Base-by-base conservation (phyloP, 768 basidiomycete species). In the Mycena indigotica region DNA sequence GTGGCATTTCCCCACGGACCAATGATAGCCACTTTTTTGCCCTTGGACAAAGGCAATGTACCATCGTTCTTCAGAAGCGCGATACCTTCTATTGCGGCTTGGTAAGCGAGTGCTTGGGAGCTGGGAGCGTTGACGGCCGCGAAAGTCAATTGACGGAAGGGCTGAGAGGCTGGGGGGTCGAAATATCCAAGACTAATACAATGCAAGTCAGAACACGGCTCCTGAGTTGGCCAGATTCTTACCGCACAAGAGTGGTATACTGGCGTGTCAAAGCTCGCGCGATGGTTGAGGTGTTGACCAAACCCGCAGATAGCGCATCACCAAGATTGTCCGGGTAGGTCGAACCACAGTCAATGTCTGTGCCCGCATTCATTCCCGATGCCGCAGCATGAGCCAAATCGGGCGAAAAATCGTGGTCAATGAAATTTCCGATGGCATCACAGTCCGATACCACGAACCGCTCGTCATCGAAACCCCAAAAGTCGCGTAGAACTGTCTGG, bases 41-140 rank as follows among this genome's bases (percentile, higher is more conserved):
- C 72, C 0, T 66, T 64, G 21, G 75, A 71, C 40, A 88, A 72
- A 2, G 86, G 87, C 2, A 89, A 72, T 5, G 76, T 78, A 15
- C 79, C 80, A 55, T 85, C 83, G 63, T 87, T 89, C 73, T 88
- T 87, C 16, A 88, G 72, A 5, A 88, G 73, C 17, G 83, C 83
- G 3, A 84, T 76, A 21, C 83, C 81, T 65, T 84, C 80, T 4
- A 78, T 68, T 3, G 83, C 83, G 25, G 80, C 81, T 51, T 73
- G 72, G 63, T 80, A 70, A 2, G 83, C 83, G 15, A 86, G 74
- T 17, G 73, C 64, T 58, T 80, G 81, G 1, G 83, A 76, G 6
- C 66, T 49, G 3, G 77, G 75, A 1, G 75, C 76, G 65, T 83
- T 81, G 60, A 86, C 75, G 55, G 80, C 74, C 4, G 71, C 67